Conservation (phyloP, 1,139 yeast genomes). For the Lodderomyces orthopsilosis region DNA sequence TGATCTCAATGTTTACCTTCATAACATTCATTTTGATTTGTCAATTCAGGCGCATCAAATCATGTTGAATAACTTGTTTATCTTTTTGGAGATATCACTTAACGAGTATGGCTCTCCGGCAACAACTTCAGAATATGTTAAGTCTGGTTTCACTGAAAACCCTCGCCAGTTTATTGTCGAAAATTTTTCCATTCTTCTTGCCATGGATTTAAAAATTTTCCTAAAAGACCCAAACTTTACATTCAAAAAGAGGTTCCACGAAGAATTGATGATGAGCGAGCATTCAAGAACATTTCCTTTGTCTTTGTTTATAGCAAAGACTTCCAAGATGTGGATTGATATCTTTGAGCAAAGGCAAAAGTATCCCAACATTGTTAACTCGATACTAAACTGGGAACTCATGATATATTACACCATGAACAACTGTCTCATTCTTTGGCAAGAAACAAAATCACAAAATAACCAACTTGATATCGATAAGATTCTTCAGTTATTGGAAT, state of each 20-base stretch:
- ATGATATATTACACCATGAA: conserved; percentile 56
- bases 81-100: conserved; percentile 39
- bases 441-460: conserved; percentile 56
- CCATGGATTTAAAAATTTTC: conserved; percentile 52
- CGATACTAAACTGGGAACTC: conserved; percentile 54
- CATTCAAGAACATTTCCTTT: conserved; percentile 45
- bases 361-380: conserved; percentile 40
- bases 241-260: conserved; percentile 56
- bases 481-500: conserved; percentile 39
- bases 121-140: conserved; percentile 43
- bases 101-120: conserved; percentile 48
- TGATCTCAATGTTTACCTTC: conserved; percentile 38
- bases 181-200: conserved; percentile 39
- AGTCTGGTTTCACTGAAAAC: conserved; percentile 47
- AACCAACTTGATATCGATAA: conserved; percentile 47
- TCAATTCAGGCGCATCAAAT: conserved; percentile 40
- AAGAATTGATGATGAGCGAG: conserved; percentile 53
- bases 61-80: conserved; percentile 42
- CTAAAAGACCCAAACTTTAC: conserved; percentile 55
- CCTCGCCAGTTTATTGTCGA: conserved; percentile 43
- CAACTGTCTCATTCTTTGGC: conserved; percentile 66
- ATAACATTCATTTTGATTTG: conserved; percentile 36
- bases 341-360: conserved; percentile 33
- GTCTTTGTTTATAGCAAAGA: conserved; percentile 34
- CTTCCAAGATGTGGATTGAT: conserved; percentile 38